Evolutionary conservation across 208 protist genomes (phyloP), one percentile per base, ranked within the genome.

Genomic region (Crithidia thermophila): DNA sequence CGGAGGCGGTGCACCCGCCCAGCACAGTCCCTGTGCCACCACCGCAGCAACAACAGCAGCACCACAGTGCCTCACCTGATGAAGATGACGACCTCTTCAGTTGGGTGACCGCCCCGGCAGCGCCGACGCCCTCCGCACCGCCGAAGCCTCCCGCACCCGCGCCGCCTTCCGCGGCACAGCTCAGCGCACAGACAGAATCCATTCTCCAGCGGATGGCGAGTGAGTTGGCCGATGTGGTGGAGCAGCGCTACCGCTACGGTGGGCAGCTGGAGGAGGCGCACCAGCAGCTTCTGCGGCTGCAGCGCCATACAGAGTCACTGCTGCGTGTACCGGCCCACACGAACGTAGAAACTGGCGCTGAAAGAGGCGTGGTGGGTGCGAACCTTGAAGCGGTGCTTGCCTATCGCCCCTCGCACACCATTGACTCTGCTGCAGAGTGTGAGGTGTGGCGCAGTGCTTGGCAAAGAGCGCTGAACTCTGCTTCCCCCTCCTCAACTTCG

Each of bases 401-500:
- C 31, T 75, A 53, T 28, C 60, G 39, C 14, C 67, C 67, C 13
- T 25, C 45, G 5, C 63, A 75, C 51, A 67, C 47, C 14, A 56
- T 75, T n/a, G 37, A 59, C 40, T 36, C 65, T 0, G 74, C 42
- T 4, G 47, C 40, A 14, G 58, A 75, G 56, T 31, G 14, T 8
- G 31, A 31, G 7, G 67, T 67, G 27, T 80, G 74, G 74, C 62
- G 70, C 18, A 39, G 49, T 5, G 60, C 67, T 18, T 61, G 67
- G 67, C 45, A 65, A 33, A 18, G 10, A n/a, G 63, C 45, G 21
- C 11, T 66, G 49, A 7, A 21, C 42, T 21, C 42, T 47, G 20
- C 3, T 11, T 21, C 52, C 43, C 34, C 33, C 21, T 8, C 47
- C 7, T 21, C 43, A 27, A 47, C 30, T 25, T 25, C 25, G 14